Conservation (phyloP, 352 stramenopile species). For the Phytophthora nicotianae region DNA sequence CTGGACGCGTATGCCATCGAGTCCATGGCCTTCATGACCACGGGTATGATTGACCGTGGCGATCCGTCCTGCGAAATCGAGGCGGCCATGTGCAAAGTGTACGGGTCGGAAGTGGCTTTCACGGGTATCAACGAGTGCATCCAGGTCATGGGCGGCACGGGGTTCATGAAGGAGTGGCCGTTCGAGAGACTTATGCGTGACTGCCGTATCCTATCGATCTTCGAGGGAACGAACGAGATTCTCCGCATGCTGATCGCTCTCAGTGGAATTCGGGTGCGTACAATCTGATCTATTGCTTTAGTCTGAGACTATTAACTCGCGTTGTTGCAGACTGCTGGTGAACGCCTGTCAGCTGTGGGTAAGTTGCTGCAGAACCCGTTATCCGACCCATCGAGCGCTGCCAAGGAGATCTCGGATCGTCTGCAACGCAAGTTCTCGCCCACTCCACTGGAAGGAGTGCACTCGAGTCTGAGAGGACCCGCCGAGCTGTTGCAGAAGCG, state of each 20-base stretch:
- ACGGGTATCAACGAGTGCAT: constrained; percentile 89
- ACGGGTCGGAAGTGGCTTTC: constrained; percentile 85
- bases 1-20: constrained; percentile 87
- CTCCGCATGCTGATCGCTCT: constrained; percentile 91
- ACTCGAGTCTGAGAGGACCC: constrained; percentile 62
- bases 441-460: constrained; percentile 67
- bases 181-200: constrained; percentile 93
- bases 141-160: constrained; percentile 88
- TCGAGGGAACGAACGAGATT: constrained; percentile 93
- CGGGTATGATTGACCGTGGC: constrained; percentile 88
- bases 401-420: constrained; percentile 80
- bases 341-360: constrained; percentile 75
- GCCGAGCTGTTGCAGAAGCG: constrained; percentile 69
- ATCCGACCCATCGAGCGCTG: constrained; percentile 67
- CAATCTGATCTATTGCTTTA: constrained; percentile 2
- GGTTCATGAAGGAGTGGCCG: constrained; percentile 93
- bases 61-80: constrained; percentile 89
- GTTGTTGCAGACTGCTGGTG: constrained; percentile 62
- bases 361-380: constrained; percentile 86
- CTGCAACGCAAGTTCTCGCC: constrained; percentile 85
- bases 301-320: constrained; percentile 6
- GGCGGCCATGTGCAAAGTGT: constrained; percentile 90
- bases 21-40: constrained; percentile 91
- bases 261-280: constrained; percentile 75
- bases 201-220: constrained; percentile 91